Base-by-base conservation (phyloP, 2,329 filamentous ascomycete species). In the Bimuria novae-zelandiae region DNA sequence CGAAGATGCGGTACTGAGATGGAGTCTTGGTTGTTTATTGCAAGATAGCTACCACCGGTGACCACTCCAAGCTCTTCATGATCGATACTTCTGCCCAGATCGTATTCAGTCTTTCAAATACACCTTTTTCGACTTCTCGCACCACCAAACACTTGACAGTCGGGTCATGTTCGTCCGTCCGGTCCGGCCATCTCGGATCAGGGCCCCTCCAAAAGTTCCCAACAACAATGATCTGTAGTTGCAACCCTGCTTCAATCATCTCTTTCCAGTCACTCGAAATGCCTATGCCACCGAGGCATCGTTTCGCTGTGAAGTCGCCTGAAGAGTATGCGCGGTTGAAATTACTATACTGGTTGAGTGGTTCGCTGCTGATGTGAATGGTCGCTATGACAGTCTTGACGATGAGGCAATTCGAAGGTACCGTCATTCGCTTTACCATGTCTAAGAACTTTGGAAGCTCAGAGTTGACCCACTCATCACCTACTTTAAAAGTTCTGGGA, bases 21-120 rank as follows among this genome's bases (percentile, higher is more conserved):
- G n/a, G n/a, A n/a, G n/a, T n/a, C 25, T 27, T 5, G 5, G 25
- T 6, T 27, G 7, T n/a, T 48, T 16, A 37, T 16, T 35, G 57
- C 50, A 41, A 0, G 79, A 82, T 51, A 83, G 80, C 48, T 7
- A 44, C 39, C 10, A 50, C 22, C 17, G 50, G 43, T 16, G 10
- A 22, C 50, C 36, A 52, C 10, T 52, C 32, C 22, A 52, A 37
- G 6, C 32, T 29, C 17, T 19, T 42, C 29, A 48, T 36, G 4
- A 22, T 7, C 8, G 27, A 35, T 27, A 12, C 7, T 12, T 33
- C 14, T n/a, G 27, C 29, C 5, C 12, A 11, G 10, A 52, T 36
- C 1, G 7, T 41, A 37, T 21, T 37, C 29, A 48, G 7, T 21
- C 50, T 45, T 22, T 48, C 43, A 33, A 48, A 42, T 2, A 33